Base-by-base conservation (phyloP, 1,139 yeast genomes). In the Groenewaldozyma auringiensis region DNA sequence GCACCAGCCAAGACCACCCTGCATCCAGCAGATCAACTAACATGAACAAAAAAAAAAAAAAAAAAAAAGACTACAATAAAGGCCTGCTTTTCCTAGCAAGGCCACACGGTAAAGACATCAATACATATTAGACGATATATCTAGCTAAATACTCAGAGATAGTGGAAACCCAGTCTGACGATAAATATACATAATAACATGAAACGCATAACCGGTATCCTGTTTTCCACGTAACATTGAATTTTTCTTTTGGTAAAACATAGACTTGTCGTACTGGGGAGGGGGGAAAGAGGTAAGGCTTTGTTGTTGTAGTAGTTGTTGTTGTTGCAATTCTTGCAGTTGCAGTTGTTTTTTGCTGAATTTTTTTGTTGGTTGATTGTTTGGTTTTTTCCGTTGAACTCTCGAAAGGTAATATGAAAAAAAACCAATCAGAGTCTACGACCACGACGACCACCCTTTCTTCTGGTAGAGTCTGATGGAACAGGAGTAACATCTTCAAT, bases 371-470 rank as follows among this genome's bases (percentile, higher is more conserved):
- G n/a, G n/a, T n/a, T n/a, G 42, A 21, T 38, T 22, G 20, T 38
- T 37, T 36, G 27, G 32, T 25, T 22, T 20, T 38, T 35, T 43
- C 39, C 27, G 45, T 36, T 16, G 35, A n/a, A 38, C 21, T 33
- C 21, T 36, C 20, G 46, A 8, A 13, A 25, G 8, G 31, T 8
- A 8, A 25, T 25, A 8, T 8, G 11, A 25, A 8, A 25, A 35
- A 36, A 37, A 40, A 44, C 37, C 58, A 67, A 67, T 81, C 81
- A 89, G 79, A 89, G 85, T 85, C 99, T 88, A 84, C 98, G 92
- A 89, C 99, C 99, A 84, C 99, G 89, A 83, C 98, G 94, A 86
- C 99, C 99, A 87, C 98, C 98, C 94, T 94, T 94, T 86, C 95
- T 87, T 84, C 99, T 94, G 75, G 98, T 94, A 69, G 97, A 89